phyloP scores from a whole-genome alignment of 2,329 filamentous ascomycete species.

The Samsoniella hepiali region DNA sequence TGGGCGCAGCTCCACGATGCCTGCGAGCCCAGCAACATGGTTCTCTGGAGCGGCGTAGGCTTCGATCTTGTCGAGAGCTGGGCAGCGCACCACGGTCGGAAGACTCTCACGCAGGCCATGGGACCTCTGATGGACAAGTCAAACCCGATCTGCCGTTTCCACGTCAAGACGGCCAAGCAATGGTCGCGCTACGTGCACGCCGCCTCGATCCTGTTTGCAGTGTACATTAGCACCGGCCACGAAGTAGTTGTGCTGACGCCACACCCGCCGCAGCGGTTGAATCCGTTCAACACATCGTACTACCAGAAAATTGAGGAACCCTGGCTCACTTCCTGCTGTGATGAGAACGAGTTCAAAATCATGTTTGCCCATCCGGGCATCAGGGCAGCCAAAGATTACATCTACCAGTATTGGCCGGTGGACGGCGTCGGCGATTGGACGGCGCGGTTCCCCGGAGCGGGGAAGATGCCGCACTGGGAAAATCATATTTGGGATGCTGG shows the following conservation, averaged over 20 bases:
- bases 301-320: slow-evolving; percentile 1
- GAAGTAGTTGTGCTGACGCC: slow-evolving; percentile 1
- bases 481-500: background rate
- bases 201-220: background rate
- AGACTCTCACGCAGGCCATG: background rate
- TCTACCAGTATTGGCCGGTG: background rate
- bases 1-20: background rate
- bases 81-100: background rate
- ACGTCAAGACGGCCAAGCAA: background rate
- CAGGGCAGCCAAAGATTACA: background rate
- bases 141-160: background rate
- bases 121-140: background rate
- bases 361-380: background rate
- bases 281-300: background rate
- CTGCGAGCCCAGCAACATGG: background rate
- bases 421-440: background rate
- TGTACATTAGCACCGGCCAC: background rate
- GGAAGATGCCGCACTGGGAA: background rate
- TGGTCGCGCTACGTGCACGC: background rate
- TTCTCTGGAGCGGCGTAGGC: background rate
- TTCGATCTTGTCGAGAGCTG: background rate
- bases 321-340: background rate
- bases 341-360: background rate
- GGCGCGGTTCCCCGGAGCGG: background rate
- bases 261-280: background rate